These are phyloP conservation scores for Chlamydomonas schloesseri DNA, from an alignment of 139 green algal genomes.

Conservation along the genomic window DNA sequence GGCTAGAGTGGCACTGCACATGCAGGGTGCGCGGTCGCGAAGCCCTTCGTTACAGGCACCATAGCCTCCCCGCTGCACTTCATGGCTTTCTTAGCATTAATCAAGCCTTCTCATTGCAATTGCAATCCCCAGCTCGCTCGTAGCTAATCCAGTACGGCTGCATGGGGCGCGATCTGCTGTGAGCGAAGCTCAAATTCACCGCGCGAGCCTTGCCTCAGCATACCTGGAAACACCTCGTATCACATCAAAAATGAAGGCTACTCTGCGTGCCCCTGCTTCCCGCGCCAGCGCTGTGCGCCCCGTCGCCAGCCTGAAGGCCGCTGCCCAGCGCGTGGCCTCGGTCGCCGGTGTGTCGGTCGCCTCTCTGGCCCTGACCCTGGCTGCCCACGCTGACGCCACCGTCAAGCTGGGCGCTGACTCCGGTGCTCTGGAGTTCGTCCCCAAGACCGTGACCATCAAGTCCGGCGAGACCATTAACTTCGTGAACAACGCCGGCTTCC, in stretches of 20 bases:
- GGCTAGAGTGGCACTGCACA: too few species aligned
- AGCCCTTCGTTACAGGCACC: too few species aligned
- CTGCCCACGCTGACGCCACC: constrained; percentile 74
- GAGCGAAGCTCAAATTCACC: too few species aligned
- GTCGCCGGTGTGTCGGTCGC: constrained; percentile 73
- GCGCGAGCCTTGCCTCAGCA: too few species aligned
- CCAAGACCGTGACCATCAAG: constrained; percentile 76
- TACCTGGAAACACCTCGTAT: not conserved
- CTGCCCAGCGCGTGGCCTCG: constrained; percentile 51
- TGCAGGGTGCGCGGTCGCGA: too few species aligned
- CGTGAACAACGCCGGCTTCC: constrained; percentile 87
- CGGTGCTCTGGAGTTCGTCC: constrained; percentile 82
- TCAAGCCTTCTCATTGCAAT: too few species aligned
- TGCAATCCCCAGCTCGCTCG: too few species aligned
- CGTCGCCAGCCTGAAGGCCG: constrained; percentile 48
- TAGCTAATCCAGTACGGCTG: too few species aligned
- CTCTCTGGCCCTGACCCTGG: constrained; percentile 79
- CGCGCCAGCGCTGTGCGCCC: constrained; percentile 37
- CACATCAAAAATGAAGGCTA: constrained; percentile 37
- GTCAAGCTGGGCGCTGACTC: constrained; percentile 89
- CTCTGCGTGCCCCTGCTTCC: constrained; percentile 1
- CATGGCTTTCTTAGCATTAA: too few species aligned
- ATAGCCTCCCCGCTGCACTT: too few species aligned
- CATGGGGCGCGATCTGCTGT: too few species aligned
- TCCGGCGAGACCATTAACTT: constrained; percentile 88